phyloP scores from a whole-genome alignment of 331 rosid genomes.

The Spiraea crenata region DNA sequence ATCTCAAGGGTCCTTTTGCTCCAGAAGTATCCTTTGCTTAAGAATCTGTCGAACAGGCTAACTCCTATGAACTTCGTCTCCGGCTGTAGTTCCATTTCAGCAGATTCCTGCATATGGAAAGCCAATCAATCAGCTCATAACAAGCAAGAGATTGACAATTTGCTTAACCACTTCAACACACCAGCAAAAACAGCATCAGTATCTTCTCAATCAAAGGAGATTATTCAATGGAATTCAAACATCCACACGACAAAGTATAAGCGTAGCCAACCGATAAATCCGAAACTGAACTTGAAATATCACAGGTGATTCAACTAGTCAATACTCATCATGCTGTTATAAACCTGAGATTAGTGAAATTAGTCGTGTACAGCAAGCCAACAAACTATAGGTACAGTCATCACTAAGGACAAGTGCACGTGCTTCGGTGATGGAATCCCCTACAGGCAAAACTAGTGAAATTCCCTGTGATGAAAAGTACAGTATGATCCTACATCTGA shows the following conservation, averaged over 20 bases:
- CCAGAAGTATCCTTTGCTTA: constrained; percentile 79
- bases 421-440: too few relatives aligned
- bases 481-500: too few relatives aligned
- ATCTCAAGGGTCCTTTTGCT: constrained; percentile 54
- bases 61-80: constrained; percentile 89
- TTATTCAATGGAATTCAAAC: too few relatives aligned
- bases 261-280: too few relatives aligned
- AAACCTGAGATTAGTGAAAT: too few relatives aligned
- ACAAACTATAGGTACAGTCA: too few relatives aligned
- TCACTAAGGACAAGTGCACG: too few relatives aligned
- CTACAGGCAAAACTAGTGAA: too few relatives aligned
- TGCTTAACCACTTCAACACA: background rate
- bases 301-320: background rate
- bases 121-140: constrained; percentile 21
- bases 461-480: too few relatives aligned
- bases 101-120: constrained; percentile 52
- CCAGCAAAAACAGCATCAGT: background rate
- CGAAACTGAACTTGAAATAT: too few relatives aligned
- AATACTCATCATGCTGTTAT: background rate
- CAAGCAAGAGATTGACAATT: background rate
- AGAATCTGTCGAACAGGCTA: constrained; percentile 71
- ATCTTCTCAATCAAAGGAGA: background rate
- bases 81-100: constrained; percentile 53
- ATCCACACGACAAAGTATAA: too few relatives aligned
- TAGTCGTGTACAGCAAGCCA: too few relatives aligned